phyloP scores from a whole-genome alignment of 2,329 filamentous ascomycete species.

The Trichoderma brevicompactum region DNA sequence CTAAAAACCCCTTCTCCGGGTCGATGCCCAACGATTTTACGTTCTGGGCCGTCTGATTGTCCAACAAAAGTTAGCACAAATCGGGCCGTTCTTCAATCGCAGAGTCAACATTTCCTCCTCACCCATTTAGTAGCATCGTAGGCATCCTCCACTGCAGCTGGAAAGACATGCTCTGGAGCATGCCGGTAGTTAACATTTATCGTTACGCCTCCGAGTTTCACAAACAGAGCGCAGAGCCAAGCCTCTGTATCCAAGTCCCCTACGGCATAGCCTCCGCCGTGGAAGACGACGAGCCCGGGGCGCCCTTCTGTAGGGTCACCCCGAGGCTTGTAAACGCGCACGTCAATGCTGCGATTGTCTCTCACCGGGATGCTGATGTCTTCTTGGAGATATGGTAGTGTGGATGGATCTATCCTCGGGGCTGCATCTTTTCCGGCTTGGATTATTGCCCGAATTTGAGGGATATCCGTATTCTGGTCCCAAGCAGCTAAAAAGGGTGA shows the following conservation, averaged over 20 bases:
- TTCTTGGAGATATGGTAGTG: constrained; percentile 32
- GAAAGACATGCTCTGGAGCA: constrained; percentile 39
- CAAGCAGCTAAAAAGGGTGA: constrained; percentile 33
- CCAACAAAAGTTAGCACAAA: background rate
- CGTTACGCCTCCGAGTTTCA: constrained; percentile 36
- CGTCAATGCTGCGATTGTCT: constrained; percentile 33
- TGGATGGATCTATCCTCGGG: constrained; percentile 29
- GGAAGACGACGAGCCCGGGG: constrained; percentile 34
- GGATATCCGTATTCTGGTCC: constrained; percentile 35
- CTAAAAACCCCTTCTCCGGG: constrained; percentile 34
- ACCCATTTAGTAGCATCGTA: constrained; percentile 39
- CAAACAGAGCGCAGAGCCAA: constrained; percentile 36
- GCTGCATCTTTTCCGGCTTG: constrained; percentile 25
- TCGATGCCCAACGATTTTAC: constrained; percentile 35
- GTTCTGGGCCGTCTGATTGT: constrained; percentile 29
- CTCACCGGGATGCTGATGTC: constrained; percentile 35
- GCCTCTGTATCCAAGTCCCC: constrained; percentile 37
- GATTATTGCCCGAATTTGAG: constrained; percentile 33
- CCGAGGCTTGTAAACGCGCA: constrained; percentile 35
- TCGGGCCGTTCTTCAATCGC: fast-evolving
- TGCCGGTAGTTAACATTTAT: constrained; percentile 35
- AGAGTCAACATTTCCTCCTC: background rate
- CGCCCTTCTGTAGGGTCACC: constrained; percentile 31
- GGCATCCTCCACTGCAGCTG: constrained; percentile 37
- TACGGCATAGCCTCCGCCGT: constrained; percentile 38